Conservation (phyloP, 768 basidiomycete species). For the Auricularia sp. region DNA sequence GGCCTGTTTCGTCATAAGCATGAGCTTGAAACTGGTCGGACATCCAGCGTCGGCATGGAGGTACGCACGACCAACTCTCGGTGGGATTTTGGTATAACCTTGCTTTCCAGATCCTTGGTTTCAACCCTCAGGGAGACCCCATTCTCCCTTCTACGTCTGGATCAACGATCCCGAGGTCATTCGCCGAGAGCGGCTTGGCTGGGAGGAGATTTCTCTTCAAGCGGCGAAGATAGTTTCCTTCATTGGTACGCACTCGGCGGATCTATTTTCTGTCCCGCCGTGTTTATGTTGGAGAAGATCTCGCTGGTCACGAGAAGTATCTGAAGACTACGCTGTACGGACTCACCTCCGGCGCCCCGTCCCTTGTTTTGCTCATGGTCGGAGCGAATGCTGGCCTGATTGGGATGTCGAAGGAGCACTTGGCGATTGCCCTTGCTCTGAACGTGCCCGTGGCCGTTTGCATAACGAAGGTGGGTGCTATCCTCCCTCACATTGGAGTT, state of each 20-base stretch:
- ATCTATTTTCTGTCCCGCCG: neutral
- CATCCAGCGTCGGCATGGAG: slow-evolving; percentile 96
- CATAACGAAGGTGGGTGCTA: slow-evolving; percentile 69
- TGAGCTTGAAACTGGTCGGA: slow-evolving; percentile 91
- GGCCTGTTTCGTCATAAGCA: slow-evolving; percentile 94
- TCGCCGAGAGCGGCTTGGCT: slow-evolving; percentile 79
- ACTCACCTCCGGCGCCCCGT: slow-evolving; percentile 87
- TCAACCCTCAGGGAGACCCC: slow-evolving; percentile 63
- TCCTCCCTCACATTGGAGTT: neutral
- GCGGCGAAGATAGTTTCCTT: slow-evolving; percentile 92
- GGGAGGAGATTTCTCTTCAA: slow-evolving; percentile 88
- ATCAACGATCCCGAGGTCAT: slow-evolving; percentile 50
- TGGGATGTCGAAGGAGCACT: slow-evolving; percentile 91
- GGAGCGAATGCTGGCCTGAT: slow-evolving; percentile 91
- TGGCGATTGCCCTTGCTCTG: slow-evolving; percentile 88
- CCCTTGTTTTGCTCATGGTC: slow-evolving; percentile 85
- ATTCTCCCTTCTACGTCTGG: slow-evolving; percentile 61
- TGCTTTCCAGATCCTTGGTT: slow-evolving; percentile 68
- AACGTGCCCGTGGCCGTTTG: slow-evolving; percentile 90
- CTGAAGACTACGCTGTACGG: slow-evolving; percentile 92
- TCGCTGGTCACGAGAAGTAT: slow-evolving; percentile 93
- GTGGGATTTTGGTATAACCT: neutral
- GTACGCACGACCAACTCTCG: slow-evolving; percentile 31
- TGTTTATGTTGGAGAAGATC: slow-evolving; percentile 37
- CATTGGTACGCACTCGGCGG: slow-evolving; percentile 43